phyloP scores from a whole-genome alignment of 2,329 filamentous ascomycete genomes.

The Penicillium corylophilum region DNA sequence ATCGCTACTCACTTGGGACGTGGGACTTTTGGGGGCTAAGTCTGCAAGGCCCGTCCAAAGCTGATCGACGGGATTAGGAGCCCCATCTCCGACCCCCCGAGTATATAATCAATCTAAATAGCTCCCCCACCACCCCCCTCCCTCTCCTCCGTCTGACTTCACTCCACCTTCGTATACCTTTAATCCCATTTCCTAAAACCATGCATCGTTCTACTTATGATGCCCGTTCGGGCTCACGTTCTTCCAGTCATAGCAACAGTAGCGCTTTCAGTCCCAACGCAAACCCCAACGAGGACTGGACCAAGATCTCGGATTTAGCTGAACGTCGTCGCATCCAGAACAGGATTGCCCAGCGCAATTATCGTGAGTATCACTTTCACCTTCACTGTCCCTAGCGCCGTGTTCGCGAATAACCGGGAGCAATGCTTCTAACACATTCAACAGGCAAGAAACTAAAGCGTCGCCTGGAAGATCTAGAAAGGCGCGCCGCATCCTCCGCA shows the following conservation, averaged over 20 bases:
- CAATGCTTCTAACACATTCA: not conserved
- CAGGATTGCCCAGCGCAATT: conserved; percentile 95
- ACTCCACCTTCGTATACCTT: conserved; percentile 1
- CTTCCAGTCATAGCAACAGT: conserved; percentile 73
- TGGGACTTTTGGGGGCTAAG: conserved; percentile 18
- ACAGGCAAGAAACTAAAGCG: conserved; percentile 67
- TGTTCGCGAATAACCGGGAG: not conserved
- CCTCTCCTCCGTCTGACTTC: not conserved
- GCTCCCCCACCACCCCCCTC: not conserved
- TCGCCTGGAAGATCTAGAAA: conserved; percentile 63
- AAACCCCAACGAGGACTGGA: conserved; percentile 97
- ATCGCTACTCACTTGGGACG: conserved; percentile 13
- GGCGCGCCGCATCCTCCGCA: conserved; percentile 60
- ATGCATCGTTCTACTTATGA: conserved; percentile 37
- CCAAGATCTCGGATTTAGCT: conserved; percentile 95
- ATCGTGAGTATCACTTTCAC: conserved; percentile 63
- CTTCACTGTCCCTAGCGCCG: not conserved
- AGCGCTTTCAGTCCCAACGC: conserved; percentile 93
- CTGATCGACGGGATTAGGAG: conserved; percentile 25
- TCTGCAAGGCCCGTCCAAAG: conserved; percentile 22
- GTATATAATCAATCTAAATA: conserved; percentile 29
- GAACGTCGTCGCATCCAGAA: conserved; percentile 95
- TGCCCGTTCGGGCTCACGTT: conserved; percentile 51
- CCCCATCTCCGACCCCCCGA: conserved; percentile 18
- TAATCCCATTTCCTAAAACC: conserved; percentile 1